A percentile compares a stretch with the other conserved stretches of the same genome.
These are phyloP conservation scores for Helianthus annuus DNA, from an alignment of 129 eudicot species.

Conservation along the genomic window DNA sequence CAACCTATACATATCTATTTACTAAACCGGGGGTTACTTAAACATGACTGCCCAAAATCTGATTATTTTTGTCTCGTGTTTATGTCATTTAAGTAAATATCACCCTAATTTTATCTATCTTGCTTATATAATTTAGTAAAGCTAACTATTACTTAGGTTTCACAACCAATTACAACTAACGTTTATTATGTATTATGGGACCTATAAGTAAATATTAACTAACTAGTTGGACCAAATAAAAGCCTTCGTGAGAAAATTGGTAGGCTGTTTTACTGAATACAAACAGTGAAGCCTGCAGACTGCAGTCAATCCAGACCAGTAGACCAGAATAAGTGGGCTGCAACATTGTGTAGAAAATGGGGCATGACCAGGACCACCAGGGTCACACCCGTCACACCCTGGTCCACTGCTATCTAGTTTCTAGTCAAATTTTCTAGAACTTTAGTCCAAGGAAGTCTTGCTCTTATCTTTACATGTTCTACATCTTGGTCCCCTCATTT, in stretches of 20 bases:
- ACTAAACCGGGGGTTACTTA: too few species aligned
- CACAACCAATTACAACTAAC: too few species aligned
- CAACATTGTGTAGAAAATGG: conserved; percentile 6
- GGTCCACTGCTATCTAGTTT: conserved; percentile 15
- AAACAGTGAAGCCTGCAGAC: background rate
- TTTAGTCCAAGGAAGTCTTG: conserved; percentile 27
- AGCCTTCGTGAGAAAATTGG: background rate
- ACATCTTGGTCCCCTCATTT: conserved; percentile 24
- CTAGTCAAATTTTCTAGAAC: conserved; percentile 22
- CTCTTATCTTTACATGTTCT: conserved; percentile 20
- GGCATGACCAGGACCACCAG: conserved; percentile 26
- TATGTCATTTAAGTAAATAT: too few species aligned
- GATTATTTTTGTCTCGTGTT: too few species aligned
- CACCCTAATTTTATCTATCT: too few species aligned
- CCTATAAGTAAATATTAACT: too few species aligned
- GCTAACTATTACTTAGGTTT: too few species aligned
- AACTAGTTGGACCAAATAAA: too few species aligned
- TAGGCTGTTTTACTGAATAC: background rate
- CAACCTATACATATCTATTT: too few species aligned
- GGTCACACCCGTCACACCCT: background rate
- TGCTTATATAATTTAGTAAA: too few species aligned
- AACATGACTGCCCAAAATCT: too few species aligned
- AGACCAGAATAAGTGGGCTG: conserved; percentile 4
- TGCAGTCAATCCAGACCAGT: background rate
- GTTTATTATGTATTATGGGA: too few species aligned